These are phyloP conservation scores for Leptodontidium sp. DNA, from an alignment of 2,329 filamentous ascomycete genomes.

Conservation along the genomic window DNA sequence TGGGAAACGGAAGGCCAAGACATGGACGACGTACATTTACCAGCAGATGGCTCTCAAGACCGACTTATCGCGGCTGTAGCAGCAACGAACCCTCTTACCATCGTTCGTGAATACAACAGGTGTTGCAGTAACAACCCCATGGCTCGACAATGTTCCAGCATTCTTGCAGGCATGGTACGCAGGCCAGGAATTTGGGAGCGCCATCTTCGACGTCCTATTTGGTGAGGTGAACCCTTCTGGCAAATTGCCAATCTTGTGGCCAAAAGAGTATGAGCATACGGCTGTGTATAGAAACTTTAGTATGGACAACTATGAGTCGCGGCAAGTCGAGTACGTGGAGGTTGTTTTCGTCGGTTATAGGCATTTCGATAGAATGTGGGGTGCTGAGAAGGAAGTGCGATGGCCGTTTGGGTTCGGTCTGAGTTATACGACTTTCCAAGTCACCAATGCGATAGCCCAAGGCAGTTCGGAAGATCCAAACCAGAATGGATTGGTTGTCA, in stretches of 20 bases:
- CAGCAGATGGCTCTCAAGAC: slow-evolving; percentile 21
- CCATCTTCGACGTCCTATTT: slow-evolving; percentile 67
- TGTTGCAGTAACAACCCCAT: slow-evolving; percentile 10
- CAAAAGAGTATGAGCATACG: slow-evolving; percentile 16
- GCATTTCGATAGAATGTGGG: slow-evolving; percentile 60
- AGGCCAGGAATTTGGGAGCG: slow-evolving; percentile 71
- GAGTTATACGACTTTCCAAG: slow-evolving; percentile 64
- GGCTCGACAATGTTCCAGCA: slow-evolving; percentile 19
- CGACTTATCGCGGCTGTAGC: slow-evolving; percentile 57
- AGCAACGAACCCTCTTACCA: slow-evolving; percentile 44
- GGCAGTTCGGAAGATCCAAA: neutral
- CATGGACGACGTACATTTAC: slow-evolving; percentile 28
- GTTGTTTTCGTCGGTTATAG: slow-evolving; percentile 70
- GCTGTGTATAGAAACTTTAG: slow-evolving; percentile 44
- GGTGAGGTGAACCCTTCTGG: slow-evolving; percentile 30
- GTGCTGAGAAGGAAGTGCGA: slow-evolving; percentile 58
- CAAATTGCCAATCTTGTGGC: slow-evolving; percentile 31
- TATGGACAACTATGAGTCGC: slow-evolving; percentile 67
- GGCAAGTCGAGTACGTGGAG: slow-evolving; percentile 67
- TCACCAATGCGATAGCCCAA: neutral
- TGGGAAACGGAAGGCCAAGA: slow-evolving; percentile 33
- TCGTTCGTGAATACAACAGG: slow-evolving; percentile 15
- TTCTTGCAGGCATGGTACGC: slow-evolving; percentile 62
- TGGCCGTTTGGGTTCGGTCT: slow-evolving; percentile 72
- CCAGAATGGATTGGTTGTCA: neutral